phyloP scores from a whole-genome alignment of 352 stramenopile species.

The Globisporangium cederbergense region DNA sequence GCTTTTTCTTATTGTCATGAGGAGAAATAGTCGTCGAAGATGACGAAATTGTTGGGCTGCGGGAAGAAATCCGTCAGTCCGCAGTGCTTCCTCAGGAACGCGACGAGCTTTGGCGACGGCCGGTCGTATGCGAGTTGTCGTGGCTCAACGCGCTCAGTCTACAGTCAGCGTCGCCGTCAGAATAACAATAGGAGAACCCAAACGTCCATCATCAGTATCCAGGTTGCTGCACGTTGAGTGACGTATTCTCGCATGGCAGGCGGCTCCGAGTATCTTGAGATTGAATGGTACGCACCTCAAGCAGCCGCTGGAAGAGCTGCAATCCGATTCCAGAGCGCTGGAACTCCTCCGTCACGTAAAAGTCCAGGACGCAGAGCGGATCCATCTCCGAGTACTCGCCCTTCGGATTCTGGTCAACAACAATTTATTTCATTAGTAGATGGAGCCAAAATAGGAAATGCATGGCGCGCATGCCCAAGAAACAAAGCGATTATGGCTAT shows the following conservation, averaged over 20 bases:
- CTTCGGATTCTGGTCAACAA: conserved; percentile 31
- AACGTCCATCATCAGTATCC: not conserved
- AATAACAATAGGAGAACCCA: not conserved
- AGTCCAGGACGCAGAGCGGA: conserved; percentile 76
- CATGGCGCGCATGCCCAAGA: too few species aligned
- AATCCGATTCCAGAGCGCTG: conserved; percentile 64
- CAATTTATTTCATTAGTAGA: not conserved
- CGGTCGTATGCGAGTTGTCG: conserved; percentile 67
- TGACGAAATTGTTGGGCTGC: conserved; percentile 85
- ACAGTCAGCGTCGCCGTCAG: too few species aligned
- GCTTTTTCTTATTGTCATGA: conserved; percentile 13
- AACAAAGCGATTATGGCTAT: too few species aligned
- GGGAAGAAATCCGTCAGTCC: conserved; percentile 38
- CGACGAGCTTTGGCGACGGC: conserved; percentile 74
- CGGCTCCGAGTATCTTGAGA: not conserved
- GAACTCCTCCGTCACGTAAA: conserved; percentile 53
- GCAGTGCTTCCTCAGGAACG: conserved; percentile 75
- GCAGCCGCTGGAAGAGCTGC: conserved; percentile 56
- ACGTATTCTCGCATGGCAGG: not conserved
- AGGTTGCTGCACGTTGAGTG: not conserved
- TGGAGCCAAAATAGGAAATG: too few species aligned
- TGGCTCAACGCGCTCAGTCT: conserved; percentile 9
- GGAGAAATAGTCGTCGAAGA: conserved; percentile 75
- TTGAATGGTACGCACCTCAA: conserved; percentile 27
- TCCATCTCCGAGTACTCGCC: conserved; percentile 73